These are phyloP conservation scores for Prinsepia uniflora DNA, from an alignment of 306 rosid genomes.

Conservation along the genomic window DNA sequence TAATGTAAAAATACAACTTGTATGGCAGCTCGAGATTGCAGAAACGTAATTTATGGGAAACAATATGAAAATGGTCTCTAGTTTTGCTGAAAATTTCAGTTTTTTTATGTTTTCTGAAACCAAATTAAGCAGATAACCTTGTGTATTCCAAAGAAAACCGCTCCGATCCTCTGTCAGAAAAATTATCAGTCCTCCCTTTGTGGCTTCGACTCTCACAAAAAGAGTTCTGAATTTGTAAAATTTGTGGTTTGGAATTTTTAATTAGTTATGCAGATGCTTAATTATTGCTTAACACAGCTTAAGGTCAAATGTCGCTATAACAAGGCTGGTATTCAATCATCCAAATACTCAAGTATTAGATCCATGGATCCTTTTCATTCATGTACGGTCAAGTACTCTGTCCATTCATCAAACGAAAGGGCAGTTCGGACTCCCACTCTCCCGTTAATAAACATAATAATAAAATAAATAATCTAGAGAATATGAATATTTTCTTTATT, in stretches of 20 bases:
- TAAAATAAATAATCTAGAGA: neutral
- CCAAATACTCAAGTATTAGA: neutral
- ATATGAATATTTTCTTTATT: neutral
- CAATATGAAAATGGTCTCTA: too few species aligned
- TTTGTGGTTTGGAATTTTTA: neutral
- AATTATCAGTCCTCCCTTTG: too few species aligned
- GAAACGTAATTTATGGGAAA: too few species aligned
- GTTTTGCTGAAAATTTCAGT: too few species aligned
- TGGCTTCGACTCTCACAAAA: too few species aligned
- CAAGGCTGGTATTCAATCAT: neutral
- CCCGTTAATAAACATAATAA: too few species aligned
- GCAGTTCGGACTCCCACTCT: too few species aligned
- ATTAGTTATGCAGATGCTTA: neutral
- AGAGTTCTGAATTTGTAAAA: neutral
- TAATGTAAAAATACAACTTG: too few species aligned
- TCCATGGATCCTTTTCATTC: neutral
- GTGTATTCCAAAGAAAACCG: too few species aligned
- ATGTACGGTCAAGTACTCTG: constrained; percentile 16
- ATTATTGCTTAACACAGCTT: neutral
- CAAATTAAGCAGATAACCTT: neutral
- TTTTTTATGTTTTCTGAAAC: too few species aligned
- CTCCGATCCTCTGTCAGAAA: too few species aligned
- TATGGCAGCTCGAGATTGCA: too few species aligned
- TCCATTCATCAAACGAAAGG: neutral
- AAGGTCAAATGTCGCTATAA: neutral